A percentile compares a stretch with the other conserved stretches of the same genome.
These are phyloP conservation scores for Thelonectria olida DNA, from an alignment of 2,329 filamentous ascomycete genomes.

Conservation along the genomic window DNA sequence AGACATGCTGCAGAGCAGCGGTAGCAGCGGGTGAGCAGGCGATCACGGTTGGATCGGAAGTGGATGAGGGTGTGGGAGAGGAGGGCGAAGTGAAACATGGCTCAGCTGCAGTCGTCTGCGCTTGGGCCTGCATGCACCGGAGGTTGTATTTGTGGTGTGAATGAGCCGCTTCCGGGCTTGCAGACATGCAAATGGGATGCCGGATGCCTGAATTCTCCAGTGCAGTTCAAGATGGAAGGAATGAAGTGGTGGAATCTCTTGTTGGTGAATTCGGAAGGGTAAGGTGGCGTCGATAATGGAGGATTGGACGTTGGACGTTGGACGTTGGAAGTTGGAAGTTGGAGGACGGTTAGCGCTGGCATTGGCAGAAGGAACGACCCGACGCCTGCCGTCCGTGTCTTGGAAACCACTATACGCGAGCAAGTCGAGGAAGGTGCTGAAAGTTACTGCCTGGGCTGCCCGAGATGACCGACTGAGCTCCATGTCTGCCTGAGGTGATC, in stretches of 20 bases:
- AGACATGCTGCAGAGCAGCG: background rate
- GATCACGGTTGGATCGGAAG: slow-evolving; percentile 5
- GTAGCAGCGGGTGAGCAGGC: background rate
- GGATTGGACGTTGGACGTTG: too few species aligned
- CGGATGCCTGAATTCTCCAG: too few species aligned
- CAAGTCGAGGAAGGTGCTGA: background rate
- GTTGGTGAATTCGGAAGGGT: too few species aligned
- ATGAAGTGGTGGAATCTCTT: too few species aligned
- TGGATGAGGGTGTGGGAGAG: slow-evolving; percentile 9
- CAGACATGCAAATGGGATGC: too few species aligned
- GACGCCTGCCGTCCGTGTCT: background rate
- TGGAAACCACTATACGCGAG: background rate
- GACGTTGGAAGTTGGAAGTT: too few species aligned
- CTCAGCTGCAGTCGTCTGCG: background rate
- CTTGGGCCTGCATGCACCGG: background rate
- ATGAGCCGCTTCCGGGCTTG: background rate
- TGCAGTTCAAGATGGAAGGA: too few species aligned
- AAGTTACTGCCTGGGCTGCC: background rate
- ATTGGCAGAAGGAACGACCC: background rate
- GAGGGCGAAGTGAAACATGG: background rate
- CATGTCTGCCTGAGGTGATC: background rate
- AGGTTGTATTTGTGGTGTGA: background rate
- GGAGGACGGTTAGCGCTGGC: too few species aligned
- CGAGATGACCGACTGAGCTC: background rate
- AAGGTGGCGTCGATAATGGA: too few species aligned